Base-by-base conservation (phyloP, 2,329 filamentous ascomycete species). In the Aspergillus sp. region DNA sequence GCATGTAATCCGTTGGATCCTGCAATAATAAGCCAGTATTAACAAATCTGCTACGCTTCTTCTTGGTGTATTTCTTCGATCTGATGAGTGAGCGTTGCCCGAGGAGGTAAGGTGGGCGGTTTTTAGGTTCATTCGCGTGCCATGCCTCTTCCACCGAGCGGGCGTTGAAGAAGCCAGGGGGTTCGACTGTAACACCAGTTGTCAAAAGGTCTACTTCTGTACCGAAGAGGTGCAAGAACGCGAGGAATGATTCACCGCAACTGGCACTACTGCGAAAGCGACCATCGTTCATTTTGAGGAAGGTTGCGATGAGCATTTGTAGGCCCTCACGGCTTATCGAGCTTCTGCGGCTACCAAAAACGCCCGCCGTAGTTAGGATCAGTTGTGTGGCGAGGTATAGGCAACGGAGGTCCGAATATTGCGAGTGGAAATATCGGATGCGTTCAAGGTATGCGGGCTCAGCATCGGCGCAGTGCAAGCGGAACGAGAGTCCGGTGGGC, bases 1-100 rank as follows among this genome's bases (percentile, higher is more conserved):
- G 86, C 64, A 76, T 75, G 19, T 78, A 76, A 64, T 86, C 79
- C 7, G 82, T 81, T 0, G 85, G 85, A 63, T 88, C 84, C 68
- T 86, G 83, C 13, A 88, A 73, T 58, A 75, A 82, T 50, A 87
- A 73, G 50, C 82, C 71, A 54, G 76, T 63, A 4, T 67, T 66
- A 15, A 59, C 57, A 17, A 57, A 53, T 1, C 46, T 15, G 45
- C 75, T 75, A n/a, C 66, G 59, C 42, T 61, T 68, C 5, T 73
- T 12, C 62, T 73, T 61, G 68, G 75, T 64, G 40, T 64, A 66
- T 57, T 64, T 60, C 58, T 73, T 73, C 20, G 66, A 62, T 34
- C 66, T 71, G 12, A 73, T 68, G 22, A 79, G 75, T 15, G 70
- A 68, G 46, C 73, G 73, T 56, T 79, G 77, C 7, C 75, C 75